Percentiles rank a stretch among this genome's conserved stretches.
Conservation (phyloP, 768 basidiomycete genomes). For the Tubosaeta sp. region DNA sequence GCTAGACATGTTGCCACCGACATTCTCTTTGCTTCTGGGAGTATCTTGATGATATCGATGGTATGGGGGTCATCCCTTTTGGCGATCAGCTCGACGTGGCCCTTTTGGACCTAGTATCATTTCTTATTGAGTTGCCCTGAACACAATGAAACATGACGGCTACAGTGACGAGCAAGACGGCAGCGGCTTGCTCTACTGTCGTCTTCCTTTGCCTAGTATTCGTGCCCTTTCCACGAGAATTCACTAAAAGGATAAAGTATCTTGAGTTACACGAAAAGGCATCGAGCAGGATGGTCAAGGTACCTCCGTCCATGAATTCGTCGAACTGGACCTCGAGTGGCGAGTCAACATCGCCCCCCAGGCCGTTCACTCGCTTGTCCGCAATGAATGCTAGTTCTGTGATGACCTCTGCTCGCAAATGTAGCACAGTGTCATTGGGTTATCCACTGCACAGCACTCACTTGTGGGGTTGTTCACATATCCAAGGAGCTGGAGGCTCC, state of each 20-base stretch:
- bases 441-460: slow-evolving; percentile 7
- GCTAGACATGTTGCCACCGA: slow-evolving; percentile 6
- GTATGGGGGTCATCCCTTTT: slow-evolving; percentile 10
- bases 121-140: neutral
- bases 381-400: slow-evolving; percentile 25
- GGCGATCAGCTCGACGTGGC: slow-evolving; percentile 19
- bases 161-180: slow-evolving; percentile 24
- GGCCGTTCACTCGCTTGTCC: slow-evolving; percentile 7
- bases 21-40: slow-evolving; percentile 22
- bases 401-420: slow-evolving; percentile 18
- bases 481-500: slow-evolving; percentile 19
- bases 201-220: slow-evolving; percentile 17
- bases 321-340: slow-evolving; percentile 23
- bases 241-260: slow-evolving; percentile 11
- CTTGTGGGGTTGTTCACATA: slow-evolving; percentile 25
- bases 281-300: neutral
- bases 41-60: slow-evolving; percentile 23
- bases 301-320: slow-evolving; percentile 29
- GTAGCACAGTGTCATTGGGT: neutral
- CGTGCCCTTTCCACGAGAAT: slow-evolving; percentile 21
- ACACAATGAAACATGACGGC: neutral
- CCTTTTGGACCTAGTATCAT: slow-evolving; percentile 22
- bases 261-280: neutral
- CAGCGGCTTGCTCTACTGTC: slow-evolving; percentile 21
- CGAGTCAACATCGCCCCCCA: neutral